Percentiles rank a stretch among this genome's conserved stretches.
Conservation (phyloP, 129 eudicot species). For the Heracleum sosnowskyi region DNA sequence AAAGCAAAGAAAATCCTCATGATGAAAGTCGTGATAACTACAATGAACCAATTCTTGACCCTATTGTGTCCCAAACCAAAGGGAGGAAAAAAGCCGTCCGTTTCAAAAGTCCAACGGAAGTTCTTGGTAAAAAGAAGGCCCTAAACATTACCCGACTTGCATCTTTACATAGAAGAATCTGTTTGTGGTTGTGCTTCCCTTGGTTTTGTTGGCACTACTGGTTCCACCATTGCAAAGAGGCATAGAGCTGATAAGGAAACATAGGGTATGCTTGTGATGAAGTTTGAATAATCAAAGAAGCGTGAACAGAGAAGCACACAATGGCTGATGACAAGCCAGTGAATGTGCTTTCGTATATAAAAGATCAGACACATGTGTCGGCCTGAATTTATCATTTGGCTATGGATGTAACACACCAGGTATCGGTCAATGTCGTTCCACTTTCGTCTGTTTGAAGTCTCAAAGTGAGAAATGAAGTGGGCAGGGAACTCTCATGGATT, state of each 20-base stretch:
- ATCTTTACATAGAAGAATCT: slow-evolving; percentile 74
- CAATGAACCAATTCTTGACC: too few relatives aligned
- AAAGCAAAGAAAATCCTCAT: too few relatives aligned
- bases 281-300: not conserved
- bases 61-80: too few relatives aligned
- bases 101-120: too few relatives aligned
- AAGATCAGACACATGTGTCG: not conserved
- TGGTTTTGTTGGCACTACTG: slow-evolving; percentile 91
- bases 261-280: slow-evolving; percentile 38
- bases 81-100: too few relatives aligned
- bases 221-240: slow-evolving; percentile 86
- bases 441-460: not conserved
- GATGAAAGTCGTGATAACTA: too few relatives aligned
- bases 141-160: slow-evolving; percentile 50
- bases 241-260: slow-evolving; percentile 65
- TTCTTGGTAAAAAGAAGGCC: too few relatives aligned
- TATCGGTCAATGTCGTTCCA: not conserved
- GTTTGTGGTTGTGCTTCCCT: slow-evolving; percentile 90
- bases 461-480: not conserved
- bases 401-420: not conserved
- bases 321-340: not conserved
- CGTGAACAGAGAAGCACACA: not conserved
- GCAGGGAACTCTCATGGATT: too few relatives aligned
- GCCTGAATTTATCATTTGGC: slow-evolving; percentile 2
- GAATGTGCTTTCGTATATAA: not conserved